These are phyloP conservation scores for Opeltia flavorubescens DNA, from an alignment of 495 filamentous ascomycete species.

Conservation along the genomic window DNA sequence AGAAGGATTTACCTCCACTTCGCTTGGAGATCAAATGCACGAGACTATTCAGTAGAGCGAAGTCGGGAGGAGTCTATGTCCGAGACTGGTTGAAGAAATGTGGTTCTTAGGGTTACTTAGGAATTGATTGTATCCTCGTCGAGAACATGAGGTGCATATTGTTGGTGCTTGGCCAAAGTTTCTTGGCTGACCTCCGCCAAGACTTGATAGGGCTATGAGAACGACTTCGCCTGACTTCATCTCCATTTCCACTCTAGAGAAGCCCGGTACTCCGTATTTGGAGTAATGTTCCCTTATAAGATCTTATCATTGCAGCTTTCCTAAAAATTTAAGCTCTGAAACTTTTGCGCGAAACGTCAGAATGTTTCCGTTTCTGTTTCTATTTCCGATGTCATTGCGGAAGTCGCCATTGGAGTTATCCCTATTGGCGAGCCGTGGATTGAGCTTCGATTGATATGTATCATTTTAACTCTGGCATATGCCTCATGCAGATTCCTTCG, in stretches of 20 bases:
- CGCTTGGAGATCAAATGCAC: neutral
- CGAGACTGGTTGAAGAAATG: neutral
- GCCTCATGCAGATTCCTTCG: too few species aligned
- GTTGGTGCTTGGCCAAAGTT: neutral
- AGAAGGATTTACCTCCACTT: neutral
- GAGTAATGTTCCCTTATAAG: neutral
- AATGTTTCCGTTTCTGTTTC: neutral
- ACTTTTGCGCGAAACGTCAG: neutral
- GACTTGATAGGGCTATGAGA: neutral
- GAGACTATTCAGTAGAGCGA: too few species aligned
- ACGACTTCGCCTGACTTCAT: neutral
- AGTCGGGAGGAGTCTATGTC: too few species aligned
- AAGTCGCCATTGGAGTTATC: constrained; percentile 1
- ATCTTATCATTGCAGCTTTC: neutral
- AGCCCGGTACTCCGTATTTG: neutral
- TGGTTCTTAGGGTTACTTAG: neutral
- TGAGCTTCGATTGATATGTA: neutral
- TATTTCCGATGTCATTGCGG: neutral
- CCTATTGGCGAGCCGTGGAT: neutral
- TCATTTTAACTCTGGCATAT: too few species aligned
- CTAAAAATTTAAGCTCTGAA: neutral
- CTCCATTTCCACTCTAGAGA: neutral
- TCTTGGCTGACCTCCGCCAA: neutral
- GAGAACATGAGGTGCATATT: neutral
- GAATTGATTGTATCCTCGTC: neutral